A percentile compares a stretch with the other conserved stretches of the same genome.
Conservation (phyloP, 2,329 filamentous ascomycete species). For the Apiospora hydei region DNA sequence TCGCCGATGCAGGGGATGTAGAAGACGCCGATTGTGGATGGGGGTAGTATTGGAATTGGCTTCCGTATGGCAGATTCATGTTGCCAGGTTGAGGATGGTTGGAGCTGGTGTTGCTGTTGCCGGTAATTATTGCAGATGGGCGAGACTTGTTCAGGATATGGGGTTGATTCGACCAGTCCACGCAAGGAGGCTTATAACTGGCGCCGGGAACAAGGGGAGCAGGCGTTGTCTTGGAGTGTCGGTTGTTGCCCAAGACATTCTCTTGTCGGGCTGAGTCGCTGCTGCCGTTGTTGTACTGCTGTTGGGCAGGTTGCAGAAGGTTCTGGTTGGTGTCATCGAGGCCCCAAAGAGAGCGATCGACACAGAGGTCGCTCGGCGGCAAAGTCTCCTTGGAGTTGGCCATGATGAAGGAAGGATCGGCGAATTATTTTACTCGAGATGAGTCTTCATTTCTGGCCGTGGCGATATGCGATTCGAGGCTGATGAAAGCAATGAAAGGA, state of each 20-base stretch:
- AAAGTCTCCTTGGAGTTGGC: background rate
- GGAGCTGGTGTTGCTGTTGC: too few relatives aligned
- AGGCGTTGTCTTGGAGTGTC: too few relatives aligned
- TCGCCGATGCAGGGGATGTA: background rate
- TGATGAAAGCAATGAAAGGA: background rate
- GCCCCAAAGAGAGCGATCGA: background rate
- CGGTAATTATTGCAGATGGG: too few relatives aligned
- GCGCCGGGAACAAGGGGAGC: too few relatives aligned
- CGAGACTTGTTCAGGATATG: too few relatives aligned
- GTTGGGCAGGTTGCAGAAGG: background rate
- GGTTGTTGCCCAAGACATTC: background rate
- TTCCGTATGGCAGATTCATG: too few relatives aligned
- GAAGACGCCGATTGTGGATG: background rate
- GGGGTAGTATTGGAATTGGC: too few relatives aligned
- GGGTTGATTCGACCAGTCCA: too few relatives aligned
- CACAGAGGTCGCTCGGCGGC: background rate
- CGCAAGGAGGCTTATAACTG: too few relatives aligned
- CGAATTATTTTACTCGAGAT: background rate
- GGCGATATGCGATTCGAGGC: background rate
- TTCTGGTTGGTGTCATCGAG: background rate
- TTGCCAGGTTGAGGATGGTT: too few relatives aligned
- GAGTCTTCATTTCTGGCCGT: background rate
- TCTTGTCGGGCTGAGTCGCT: background rate
- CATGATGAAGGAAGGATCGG: background rate
- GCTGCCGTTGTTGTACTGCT: too few relatives aligned